A percentile compares a stretch with the other conserved stretches of the same genome.
These are phyloP conservation scores for Jacaranda mimosifolia DNA, from an alignment of 257 asterid species.

Conservation along the genomic window DNA sequence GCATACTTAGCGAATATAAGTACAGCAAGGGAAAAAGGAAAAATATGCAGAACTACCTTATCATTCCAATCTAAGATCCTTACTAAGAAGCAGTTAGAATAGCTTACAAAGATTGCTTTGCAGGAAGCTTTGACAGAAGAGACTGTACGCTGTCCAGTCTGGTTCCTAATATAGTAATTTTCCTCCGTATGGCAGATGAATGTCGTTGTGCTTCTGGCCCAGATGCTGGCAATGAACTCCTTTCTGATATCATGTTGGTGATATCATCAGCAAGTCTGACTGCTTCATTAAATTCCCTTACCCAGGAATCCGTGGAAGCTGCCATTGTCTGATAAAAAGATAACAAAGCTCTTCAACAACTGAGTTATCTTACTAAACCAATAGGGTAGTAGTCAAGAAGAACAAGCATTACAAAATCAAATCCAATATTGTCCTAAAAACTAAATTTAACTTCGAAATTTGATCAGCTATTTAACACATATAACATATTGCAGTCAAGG, in stretches of 20 bases:
- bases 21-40: conserved; percentile 17
- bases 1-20: conserved; percentile 13
- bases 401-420: conserved; percentile 7
- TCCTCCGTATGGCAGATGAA: conserved; percentile 84
- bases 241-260: conserved; percentile 82
- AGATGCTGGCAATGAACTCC: conserved; percentile 68
- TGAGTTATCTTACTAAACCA: conserved; percentile 13
- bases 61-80: not conserved
- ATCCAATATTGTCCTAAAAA: conserved; percentile 21
- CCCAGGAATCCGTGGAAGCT: conserved; percentile 83
- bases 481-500: conserved; percentile 16
- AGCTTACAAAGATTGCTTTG: conserved; percentile 77
- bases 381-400: conserved; percentile 12
- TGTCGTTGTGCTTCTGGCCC: conserved; percentile 91
- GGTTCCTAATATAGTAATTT: conserved; percentile 88
- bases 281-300: conserved; percentile 93
- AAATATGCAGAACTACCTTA: not conserved
- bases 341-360: conserved; percentile 1
- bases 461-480: not conserved
- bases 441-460: not conserved
- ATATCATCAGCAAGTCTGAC: conserved; percentile 87
- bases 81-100: not conserved
- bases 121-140: conserved; percentile 66
- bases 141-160: conserved; percentile 80
- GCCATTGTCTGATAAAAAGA: conserved; percentile 82